phyloP scores from a whole-genome alignment of 306 rosid genomes.

The Prunus salicina region DNA sequence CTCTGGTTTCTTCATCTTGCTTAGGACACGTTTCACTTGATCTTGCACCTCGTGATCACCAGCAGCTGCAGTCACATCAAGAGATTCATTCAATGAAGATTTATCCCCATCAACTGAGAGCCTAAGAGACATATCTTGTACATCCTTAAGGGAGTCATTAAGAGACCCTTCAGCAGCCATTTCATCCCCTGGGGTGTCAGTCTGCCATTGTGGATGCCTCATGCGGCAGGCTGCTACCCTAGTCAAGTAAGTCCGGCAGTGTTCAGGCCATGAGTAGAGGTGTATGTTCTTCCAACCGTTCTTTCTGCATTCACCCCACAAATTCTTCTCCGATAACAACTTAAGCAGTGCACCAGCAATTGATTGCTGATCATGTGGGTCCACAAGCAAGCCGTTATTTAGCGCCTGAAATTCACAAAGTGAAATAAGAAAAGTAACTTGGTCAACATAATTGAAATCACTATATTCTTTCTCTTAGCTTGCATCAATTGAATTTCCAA shows the following conservation, averaged over 20 bases:
- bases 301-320: conserved; percentile 63
- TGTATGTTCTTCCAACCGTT: conserved; percentile 68
- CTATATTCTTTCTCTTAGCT: neutral
- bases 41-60: conserved; percentile 55
- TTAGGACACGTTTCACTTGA: conserved; percentile 60
- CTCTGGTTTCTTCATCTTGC: conserved; percentile 48
- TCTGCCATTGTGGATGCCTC: conserved; percentile 76
- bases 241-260: conserved; percentile 68
- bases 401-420: conserved; percentile 40
- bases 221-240: conserved; percentile 68
- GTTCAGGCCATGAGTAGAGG: conserved; percentile 75
- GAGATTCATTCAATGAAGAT: conserved; percentile 34
- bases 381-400: conserved; percentile 69
- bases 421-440: conserved; percentile 12
- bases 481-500: neutral
- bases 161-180: conserved; percentile 46
- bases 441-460: neutral
- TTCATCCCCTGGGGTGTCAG: conserved; percentile 62
- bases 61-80: conserved; percentile 30
- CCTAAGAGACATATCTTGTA: conserved; percentile 70
- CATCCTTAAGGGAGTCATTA: conserved; percentile 65
- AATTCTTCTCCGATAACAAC: conserved; percentile 59
- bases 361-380: conserved; percentile 65
- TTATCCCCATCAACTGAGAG: conserved; percentile 69
- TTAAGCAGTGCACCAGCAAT: conserved; percentile 61